Base-by-base conservation (phyloP, 768 basidiomycete species). In the Tricholoma flavovirens region DNA sequence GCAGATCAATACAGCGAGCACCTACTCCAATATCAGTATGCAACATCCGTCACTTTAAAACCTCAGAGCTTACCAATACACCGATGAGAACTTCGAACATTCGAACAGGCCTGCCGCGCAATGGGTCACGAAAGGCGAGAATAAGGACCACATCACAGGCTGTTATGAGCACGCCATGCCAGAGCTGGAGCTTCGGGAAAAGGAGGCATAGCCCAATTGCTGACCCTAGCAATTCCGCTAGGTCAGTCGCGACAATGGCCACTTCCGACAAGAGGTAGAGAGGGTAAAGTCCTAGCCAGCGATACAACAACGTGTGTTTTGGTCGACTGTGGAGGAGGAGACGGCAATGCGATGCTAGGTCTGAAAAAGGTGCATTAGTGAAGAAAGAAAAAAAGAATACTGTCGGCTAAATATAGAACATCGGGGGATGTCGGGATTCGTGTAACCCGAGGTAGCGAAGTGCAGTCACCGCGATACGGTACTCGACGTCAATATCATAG, bases 171-270 rank as follows among this genome's bases (percentile, higher is more conserved):
- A 89, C 85, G 11, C 83, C 80, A 4, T 81, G 84, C 83, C 85
- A 90, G 4, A 90, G 70, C 38, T 88, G 77, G 5, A 90, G 75
- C 22, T 66, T 67, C 0, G 87, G 88, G 65, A 90, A 87, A 36
- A 90, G 75, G 71, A 93, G 75, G 65, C 83, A 83, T 45, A 93
- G 73, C 0, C 87, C 90, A 51, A 93, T 91, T 12, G 90, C 91
- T 42, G 84, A 87, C 4, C 92, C 86, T 19, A 94, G 72, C 14
- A 94, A 74, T 67, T 94, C 91, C 8, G 90, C 88, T 33, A 93
- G 74, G 66, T 91, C 90, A 5, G 89, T 91, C 10, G 83, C 80
- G 21, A 90, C 79, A 63, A 92, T 86, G 52, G 86, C 87, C 5
- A 88, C 67, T 65, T 92, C 89, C 0, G 87, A 69, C 17, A 87